Conservation (phyloP, 139 green algal genomes). For the Tetradesmus obliquus region DNA sequence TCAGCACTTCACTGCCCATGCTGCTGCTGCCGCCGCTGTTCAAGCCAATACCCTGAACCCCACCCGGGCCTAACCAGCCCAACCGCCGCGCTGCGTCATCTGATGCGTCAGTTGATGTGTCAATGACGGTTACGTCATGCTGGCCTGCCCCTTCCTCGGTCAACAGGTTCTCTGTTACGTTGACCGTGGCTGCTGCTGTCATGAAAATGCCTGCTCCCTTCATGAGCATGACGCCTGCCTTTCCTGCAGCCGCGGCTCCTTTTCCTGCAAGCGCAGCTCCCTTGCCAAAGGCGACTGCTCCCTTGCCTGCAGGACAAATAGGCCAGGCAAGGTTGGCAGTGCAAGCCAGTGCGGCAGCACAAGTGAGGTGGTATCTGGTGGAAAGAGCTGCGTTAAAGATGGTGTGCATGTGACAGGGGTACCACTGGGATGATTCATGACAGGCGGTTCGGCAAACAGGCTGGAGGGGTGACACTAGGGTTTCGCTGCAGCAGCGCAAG, state of each 20-base stretch:
- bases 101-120: background rate
- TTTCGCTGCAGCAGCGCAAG: background rate
- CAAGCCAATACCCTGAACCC: background rate
- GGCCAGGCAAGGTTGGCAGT: background rate
- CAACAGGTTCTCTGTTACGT: conserved; percentile 29
- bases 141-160: background rate
- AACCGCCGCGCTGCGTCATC: background rate
- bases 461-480: background rate
- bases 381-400: background rate
- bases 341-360: conserved; percentile 2
- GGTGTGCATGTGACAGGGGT: background rate
- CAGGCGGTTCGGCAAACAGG: background rate
- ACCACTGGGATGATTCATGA: too few species aligned
- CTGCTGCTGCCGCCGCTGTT: background rate
- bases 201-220: conserved; percentile 29
- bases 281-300: conserved; percentile 4
- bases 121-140: background rate
- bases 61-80: conserved; percentile 23
- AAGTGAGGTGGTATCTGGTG: background rate
- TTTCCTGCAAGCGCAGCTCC: conserved; percentile 29
- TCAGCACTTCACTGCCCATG: background rate
- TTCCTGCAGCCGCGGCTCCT: conserved; percentile 32
- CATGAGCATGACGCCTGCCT: conserved; percentile 14
- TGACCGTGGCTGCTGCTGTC: conserved; percentile 44
- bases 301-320: conserved; percentile 19